A percentile compares a stretch with the other conserved stretches of the same genome.
These are phyloP conservation scores for Chalciporus sphaerocephalus DNA, from an alignment of 768 basidiomycete genomes.

Conservation along the genomic window DNA sequence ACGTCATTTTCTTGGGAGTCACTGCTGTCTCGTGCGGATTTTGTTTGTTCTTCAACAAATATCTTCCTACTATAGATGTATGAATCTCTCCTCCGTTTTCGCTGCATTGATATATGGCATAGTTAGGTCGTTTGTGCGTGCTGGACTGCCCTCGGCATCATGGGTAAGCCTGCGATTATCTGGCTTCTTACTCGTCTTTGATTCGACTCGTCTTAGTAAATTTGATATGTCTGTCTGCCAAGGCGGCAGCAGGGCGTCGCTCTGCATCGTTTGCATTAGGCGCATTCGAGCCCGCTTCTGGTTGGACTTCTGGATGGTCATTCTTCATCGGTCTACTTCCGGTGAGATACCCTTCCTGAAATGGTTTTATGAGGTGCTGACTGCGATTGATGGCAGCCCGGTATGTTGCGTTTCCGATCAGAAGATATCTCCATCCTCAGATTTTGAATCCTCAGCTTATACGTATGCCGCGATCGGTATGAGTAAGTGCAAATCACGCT, in stretches of 20 bases:
- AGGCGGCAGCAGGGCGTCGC: conserved; percentile 52
- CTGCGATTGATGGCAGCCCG: conserved; percentile 22
- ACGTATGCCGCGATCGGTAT: conserved; percentile 59
- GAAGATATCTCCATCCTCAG: not conserved
- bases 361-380: not conserved
- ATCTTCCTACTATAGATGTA: conserved; percentile 49
- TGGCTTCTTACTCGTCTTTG: not conserved
- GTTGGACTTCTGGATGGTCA: conserved; percentile 65
- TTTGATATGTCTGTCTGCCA: conserved; percentile 51
- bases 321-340: conserved; percentile 64
- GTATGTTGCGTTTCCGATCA: conserved; percentile 10
- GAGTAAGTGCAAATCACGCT: conserved; percentile 35
- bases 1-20: conserved; percentile 55
- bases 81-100: conserved; percentile 1
- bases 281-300: conserved; percentile 60
- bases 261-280: conserved; percentile 54
- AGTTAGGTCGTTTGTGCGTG: conserved; percentile 52
- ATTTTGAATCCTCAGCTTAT: conserved; percentile 41
- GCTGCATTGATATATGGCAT: conserved; percentile 4
- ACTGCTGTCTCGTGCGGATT: conserved; percentile 44
- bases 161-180: conserved; percentile 33
- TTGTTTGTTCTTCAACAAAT: conserved; percentile 53
- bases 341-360: conserved; percentile 31
- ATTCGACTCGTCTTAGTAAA: conserved; percentile 42
- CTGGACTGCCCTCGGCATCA: conserved; percentile 59